Percentiles rank a stretch among this genome's conserved stretches.
phyloP scores from a whole-genome alignment of 140 eudicot genomes.

The Senecio squalidus region DNA sequence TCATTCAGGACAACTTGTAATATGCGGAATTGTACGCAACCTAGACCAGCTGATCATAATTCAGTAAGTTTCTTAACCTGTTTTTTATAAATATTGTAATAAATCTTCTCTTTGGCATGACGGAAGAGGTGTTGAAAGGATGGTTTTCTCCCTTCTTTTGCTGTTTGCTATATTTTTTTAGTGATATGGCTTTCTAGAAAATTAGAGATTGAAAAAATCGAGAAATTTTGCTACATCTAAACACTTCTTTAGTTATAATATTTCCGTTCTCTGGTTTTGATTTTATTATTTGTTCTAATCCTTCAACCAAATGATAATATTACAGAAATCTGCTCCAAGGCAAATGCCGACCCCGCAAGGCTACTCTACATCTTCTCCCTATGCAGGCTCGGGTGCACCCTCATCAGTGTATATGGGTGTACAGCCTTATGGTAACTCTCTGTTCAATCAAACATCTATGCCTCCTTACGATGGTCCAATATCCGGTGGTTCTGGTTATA shows the following conservation, averaged over 20 bases:
- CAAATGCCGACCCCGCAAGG: slow-evolving; percentile 68
- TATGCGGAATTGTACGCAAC: slow-evolving; percentile 97
- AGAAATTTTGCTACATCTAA: too few relatives aligned
- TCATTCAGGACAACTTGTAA: slow-evolving; percentile 96
- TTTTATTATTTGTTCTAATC: background rate
- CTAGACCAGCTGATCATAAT: slow-evolving; percentile 96
- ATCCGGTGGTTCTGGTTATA: slow-evolving; percentile 74
- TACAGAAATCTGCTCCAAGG: slow-evolving; percentile 77
- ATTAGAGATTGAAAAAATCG: too few relatives aligned
- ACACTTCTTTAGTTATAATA: background rate
- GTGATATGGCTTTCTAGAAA: background rate
- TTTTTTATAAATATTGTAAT: background rate
- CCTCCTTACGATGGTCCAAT: slow-evolving; percentile 84
- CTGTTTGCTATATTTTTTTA: background rate
- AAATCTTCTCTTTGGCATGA: background rate
- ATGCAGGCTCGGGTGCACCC: slow-evolving; percentile 63
- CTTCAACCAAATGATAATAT: slow-evolving; percentile 5
- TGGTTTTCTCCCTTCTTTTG: background rate
- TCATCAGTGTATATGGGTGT: slow-evolving; percentile 83
- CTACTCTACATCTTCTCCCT: slow-evolving; percentile 63
- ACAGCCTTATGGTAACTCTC: slow-evolving; percentile 67
- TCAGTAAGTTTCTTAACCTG: slow-evolving; percentile 44
- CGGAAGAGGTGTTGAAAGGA: background rate
- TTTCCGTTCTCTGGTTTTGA: background rate
- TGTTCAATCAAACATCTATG: slow-evolving; percentile 61